Evolutionary conservation across 2,329 filamentous ascomycete genomes (phyloP).

Genomic region (Scolecobasidium constrictum): DNA sequence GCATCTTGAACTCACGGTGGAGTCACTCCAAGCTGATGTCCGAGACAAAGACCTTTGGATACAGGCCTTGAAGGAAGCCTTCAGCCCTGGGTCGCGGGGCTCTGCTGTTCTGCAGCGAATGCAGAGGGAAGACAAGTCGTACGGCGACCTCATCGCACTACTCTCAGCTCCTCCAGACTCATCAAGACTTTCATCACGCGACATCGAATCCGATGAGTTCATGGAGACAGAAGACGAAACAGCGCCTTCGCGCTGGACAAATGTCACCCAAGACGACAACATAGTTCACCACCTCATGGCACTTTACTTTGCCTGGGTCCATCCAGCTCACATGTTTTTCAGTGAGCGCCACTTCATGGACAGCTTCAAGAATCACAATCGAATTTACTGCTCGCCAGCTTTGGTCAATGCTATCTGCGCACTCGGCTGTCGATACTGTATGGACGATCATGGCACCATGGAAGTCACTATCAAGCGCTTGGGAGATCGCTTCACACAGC

Average conservation of each 20-base stretch:
- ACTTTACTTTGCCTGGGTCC: slow-evolving; percentile 21
- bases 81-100: not conserved
- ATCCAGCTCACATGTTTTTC: slow-evolving; percentile 21
- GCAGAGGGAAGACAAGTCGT: not conserved
- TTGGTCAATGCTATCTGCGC: slow-evolving; percentile 21
- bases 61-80: not conserved
- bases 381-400: slow-evolving; percentile 16
- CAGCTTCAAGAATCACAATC: slow-evolving; percentile 13
- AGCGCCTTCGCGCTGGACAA: slow-evolving; percentile 16
- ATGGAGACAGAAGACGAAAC: slow-evolving; percentile 12
- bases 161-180: not conserved
- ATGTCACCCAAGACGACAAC: slow-evolving; percentile 14
- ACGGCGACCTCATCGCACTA: not conserved
- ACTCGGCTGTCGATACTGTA: slow-evolving; percentile 17
- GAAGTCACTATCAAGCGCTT: slow-evolving; percentile 12
- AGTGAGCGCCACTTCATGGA: slow-evolving; percentile 17
- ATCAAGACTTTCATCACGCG: not conserved
- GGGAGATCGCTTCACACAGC: slow-evolving; percentile 14
- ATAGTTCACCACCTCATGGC: slow-evolving; percentile 18
- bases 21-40: slow-evolving; percentile 12
- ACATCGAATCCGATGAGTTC: slow-evolving; percentile 10
- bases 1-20: slow-evolving; percentile 16
- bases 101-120: not conserved
- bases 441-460: slow-evolving; percentile 10
- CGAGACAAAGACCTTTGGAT: slow-evolving; percentile 14